Evolutionary conservation across 352 stramenopile genomes (phyloP), one percentile per base, ranked within the genome.

Genomic region (Globisporangium uncinulatum): DNA sequence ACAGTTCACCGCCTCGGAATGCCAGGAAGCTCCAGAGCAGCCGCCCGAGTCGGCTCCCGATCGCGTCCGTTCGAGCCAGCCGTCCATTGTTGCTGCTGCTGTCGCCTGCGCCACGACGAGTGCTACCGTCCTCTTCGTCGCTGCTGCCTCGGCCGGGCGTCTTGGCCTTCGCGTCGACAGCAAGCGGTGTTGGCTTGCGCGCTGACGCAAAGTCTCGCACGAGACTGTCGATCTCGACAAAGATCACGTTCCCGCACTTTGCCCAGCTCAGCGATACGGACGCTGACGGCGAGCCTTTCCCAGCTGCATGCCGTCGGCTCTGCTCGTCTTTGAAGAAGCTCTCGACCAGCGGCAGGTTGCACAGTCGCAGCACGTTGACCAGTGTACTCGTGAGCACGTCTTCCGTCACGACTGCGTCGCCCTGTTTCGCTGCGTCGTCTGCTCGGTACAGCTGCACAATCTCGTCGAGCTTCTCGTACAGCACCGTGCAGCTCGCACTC

Each of bases 391-490:
- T 79, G 47, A 94, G 55, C 20, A 82, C 73, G 19, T 87, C 81
- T 44, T 91, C 77, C 0, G 71, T 69, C 11, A 93, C 53, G 3
- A 56, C 14, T 11, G 49, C 55, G 11, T 64, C 53, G 1, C 21
- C 53, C 44, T 51, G 36, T 15, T 21, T 57, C 32, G 19, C 45
- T 9, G 20, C 54, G 24, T 14, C 45, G 34, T 74, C 52, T 13
- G 13, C 74, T 7, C 83, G 83, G 62, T 74, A 89, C 24, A 82
- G 62, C 41, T 89, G 75, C 19, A 92, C 81, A 41, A 93, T 67
- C 50, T 93, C 83, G 56, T 93, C 83, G 19, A 93, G 59, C 34
- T 93, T 93, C 42, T 93, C 83, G 44, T 90, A 93, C 8, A 93
- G 55, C 0, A 87, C 75, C 1, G 77, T 89, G 52, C 83, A 92